phyloP scores from a whole-genome alignment of 2,329 filamentous ascomycete genomes.

The Alternaria dauci region DNA sequence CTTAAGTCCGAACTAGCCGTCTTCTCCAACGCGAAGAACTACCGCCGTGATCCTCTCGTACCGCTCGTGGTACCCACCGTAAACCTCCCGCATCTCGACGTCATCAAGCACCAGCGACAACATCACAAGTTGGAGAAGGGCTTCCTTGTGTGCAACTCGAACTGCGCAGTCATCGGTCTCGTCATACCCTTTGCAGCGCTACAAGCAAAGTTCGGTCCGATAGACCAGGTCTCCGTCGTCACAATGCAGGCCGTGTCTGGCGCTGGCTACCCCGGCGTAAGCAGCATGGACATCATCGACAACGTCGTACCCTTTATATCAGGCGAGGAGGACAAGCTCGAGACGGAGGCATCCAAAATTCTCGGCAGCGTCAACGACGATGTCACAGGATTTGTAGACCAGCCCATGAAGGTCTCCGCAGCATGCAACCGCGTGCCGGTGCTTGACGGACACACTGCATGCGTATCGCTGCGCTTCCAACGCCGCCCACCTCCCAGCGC shows the following conservation, averaged over 20 bases:
- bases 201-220: constrained; percentile 83
- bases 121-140: constrained; percentile 78
- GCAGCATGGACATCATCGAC: constrained; percentile 93
- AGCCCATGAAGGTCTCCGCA: constrained; percentile 80
- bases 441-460: constrained; percentile 94
- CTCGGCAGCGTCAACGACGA: constrained; percentile 77
- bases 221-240: constrained; percentile 80
- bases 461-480: constrained; percentile 85
- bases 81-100: constrained; percentile 84
- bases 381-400: constrained; percentile 78
- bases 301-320: constrained; percentile 94
- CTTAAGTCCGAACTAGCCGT: constrained; percentile 86
- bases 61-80: constrained; percentile 95
- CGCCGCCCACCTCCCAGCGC: constrained; percentile 76
- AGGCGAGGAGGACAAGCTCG: constrained; percentile 95
- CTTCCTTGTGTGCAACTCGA: constrained; percentile 96
- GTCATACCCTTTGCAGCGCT: constrained; percentile 95
- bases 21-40: constrained; percentile 98
- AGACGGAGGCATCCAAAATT: constrained; percentile 95
- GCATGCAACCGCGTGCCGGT: constrained; percentile 96
- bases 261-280: constrained; percentile 88
- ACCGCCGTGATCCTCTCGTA: constrained; percentile 87
- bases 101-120: constrained; percentile 87
- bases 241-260: constrained; percentile 96
- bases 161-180: constrained; percentile 95